Base-by-base conservation (phyloP, 116 monocot species). In the Phalaenopsis hybrid region DNA sequence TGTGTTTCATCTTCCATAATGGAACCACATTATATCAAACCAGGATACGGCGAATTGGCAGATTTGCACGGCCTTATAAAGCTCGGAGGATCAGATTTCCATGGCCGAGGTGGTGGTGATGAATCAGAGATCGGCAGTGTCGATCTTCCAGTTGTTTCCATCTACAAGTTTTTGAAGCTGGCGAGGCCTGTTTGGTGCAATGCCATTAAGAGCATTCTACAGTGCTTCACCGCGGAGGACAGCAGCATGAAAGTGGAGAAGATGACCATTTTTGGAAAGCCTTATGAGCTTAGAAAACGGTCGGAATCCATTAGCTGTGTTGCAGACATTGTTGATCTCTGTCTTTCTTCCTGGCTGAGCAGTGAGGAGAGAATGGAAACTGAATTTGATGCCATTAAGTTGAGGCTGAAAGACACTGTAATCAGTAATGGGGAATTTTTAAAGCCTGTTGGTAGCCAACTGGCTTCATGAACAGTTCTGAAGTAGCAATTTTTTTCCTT, bases 31-130 rank as follows among this genome's bases (percentile, higher is more conserved):
- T 52, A 52, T 52, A 52, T 41, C 37, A 41, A 72, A 72, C 65
- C 88, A 91, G 92, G 82, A 41, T 90, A 91, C 82, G 80, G 85
- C 70, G 91, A 94, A 67, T 84, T 94, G 57, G 91, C 92, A 34
- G 90, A 94, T 82, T 81, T 83, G 58, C 84, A 90, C 31, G 89
- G 82, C 33, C 89, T 96, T 74, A 28, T 92, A 63, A 97, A 94
- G 85, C 81, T 94, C 78, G 97, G 94, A 78, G 94, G 94, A 17
- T 94, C 94, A 68, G 94, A 94, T 88, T 97, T 90, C 74, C 97
- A 97, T 89, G 97, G 93, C 70, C 91, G 83, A 84, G 87, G 89
- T 51, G 86, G 88, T 11, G 81, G 89, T 78, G 90, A 88, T 69
- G 97, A 97, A 87, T 86, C 94, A 37, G 97, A 97, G 80, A 70